Conservation (phyloP, 768 basidiomycete genomes). For the Boletus barrowsii region DNA sequence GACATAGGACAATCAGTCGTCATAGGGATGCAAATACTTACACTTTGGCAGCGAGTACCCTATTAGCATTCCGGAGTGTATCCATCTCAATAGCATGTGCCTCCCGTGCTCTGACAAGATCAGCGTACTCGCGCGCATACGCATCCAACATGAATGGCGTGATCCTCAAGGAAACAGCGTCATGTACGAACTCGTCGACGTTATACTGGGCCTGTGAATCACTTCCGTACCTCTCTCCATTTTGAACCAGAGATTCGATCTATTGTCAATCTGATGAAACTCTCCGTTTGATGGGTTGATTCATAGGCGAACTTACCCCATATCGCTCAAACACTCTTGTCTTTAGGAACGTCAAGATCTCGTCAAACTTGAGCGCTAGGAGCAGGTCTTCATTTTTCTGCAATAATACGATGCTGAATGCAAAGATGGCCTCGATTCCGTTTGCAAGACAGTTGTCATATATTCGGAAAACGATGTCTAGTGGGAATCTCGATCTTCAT, state of each 20-base stretch:
- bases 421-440: conserved; percentile 95
- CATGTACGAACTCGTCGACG: conserved; percentile 82
- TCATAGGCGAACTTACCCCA: conserved; percentile 37
- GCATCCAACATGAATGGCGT: conserved; percentile 96
- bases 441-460: conserved; percentile 96
- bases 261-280: conserved; percentile 9
- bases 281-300: not conserved
- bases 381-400: conserved; percentile 84
- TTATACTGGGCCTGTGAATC: conserved; percentile 42
- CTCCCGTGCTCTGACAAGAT: conserved; percentile 70
- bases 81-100: conserved; percentile 86
- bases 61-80: conserved; percentile 74
- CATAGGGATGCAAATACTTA: conserved; percentile 39
- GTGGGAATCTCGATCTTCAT: conserved; percentile 66
- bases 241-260: conserved; percentile 29
- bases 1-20: not conserved
- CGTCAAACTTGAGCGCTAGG: conserved; percentile 84
- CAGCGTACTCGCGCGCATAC: conserved; percentile 86
- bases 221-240: conserved; percentile 23
- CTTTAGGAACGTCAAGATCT: conserved; percentile 83
- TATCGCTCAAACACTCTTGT: conserved; percentile 80
- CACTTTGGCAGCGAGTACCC: conserved; percentile 75
- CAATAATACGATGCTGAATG: conserved; percentile 85
- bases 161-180: conserved; percentile 81
- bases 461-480: conserved; percentile 93